These are phyloP conservation scores for Pisolithus tinctorius DNA, from an alignment of 768 basidiomycete genomes.

Conservation along the genomic window DNA sequence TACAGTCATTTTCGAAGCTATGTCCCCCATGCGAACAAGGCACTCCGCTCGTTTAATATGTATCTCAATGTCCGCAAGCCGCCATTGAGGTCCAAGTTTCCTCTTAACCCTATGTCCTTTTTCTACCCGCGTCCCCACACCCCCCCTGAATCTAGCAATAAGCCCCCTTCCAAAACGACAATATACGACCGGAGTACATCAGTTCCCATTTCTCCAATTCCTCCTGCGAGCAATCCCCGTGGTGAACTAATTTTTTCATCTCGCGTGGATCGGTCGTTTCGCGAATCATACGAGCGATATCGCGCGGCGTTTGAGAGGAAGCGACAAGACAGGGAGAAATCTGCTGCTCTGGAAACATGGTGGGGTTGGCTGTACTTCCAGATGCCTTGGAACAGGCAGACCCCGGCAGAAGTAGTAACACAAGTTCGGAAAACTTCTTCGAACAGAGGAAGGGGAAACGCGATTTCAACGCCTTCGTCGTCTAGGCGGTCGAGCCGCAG, in stretches of 20 bases:
- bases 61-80: slow-evolving; percentile 89
- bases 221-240: slow-evolving; percentile 82
- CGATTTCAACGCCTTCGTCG: slow-evolving; percentile 23
- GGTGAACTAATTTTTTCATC: slow-evolving; percentile 96
- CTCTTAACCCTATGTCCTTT: slow-evolving; percentile 34
- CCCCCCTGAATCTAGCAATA: slow-evolving; percentile 14
- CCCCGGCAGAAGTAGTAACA: slow-evolving; percentile 4
- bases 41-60: slow-evolving; percentile 92
- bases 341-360: slow-evolving; percentile 26
- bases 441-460: slow-evolving; percentile 20
- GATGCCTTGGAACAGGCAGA: slow-evolving; percentile 22
- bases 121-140: slow-evolving; percentile 27
- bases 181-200: slow-evolving; percentile 39
- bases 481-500: slow-evolving; percentile 29
- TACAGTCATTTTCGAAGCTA: slow-evolving; percentile 50
- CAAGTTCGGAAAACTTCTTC: slow-evolving; percentile 20
- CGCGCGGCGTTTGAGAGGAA: slow-evolving; percentile 78
- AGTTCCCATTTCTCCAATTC: slow-evolving; percentile 59
- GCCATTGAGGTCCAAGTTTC: slow-evolving; percentile 56
- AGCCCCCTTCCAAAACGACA: slow-evolving; percentile 22
- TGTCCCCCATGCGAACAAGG: slow-evolving; percentile 90
- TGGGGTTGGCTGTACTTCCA: slow-evolving; percentile 23
- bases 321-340: slow-evolving; percentile 56
- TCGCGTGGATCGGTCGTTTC: slow-evolving; percentile 72
- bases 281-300: slow-evolving; percentile 91